Conservation (phyloP, 192 early-diverging fungal species). For the Phycomyces blakesleeanus region DNA sequence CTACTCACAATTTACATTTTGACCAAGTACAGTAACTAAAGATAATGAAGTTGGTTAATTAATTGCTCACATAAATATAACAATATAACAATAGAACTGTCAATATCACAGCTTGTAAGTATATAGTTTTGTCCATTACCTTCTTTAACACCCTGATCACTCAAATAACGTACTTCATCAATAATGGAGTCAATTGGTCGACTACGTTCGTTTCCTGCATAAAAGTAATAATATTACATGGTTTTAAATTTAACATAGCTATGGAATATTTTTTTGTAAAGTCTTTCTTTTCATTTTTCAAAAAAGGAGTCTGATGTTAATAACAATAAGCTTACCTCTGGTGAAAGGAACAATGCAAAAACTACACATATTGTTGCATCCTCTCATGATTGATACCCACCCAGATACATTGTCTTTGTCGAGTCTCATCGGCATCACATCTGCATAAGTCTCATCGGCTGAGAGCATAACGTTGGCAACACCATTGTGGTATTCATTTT, state of each 20-base stretch:
- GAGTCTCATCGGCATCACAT: slow-evolving; percentile 70
- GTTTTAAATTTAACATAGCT: no score
- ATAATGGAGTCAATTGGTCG: slow-evolving; percentile 68
- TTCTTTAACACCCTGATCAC: slow-evolving; percentile 61
- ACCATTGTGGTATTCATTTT: slow-evolving; percentile 53
- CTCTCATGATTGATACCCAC: slow-evolving; percentile 74
- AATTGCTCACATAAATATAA: neutral
- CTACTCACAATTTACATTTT: slow-evolving; percentile 68
- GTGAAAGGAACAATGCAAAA: slow-evolving; percentile 81
- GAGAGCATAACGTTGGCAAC: slow-evolving; percentile 80
- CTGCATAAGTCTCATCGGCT: slow-evolving; percentile 77
- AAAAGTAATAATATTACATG: no score
- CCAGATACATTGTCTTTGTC: slow-evolving; percentile 60
- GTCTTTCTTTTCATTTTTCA: neutral
- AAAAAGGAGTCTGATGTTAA: neutral
- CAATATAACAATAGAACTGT: neutral
- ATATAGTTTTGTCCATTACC: slow-evolving; percentile 9
- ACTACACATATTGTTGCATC: slow-evolving; percentile 82
- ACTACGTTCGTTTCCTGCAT: slow-evolving; percentile 63
- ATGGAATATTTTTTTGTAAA: no score
- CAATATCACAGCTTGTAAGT: no score
- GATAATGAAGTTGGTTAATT: neutral
- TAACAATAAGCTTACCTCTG: slow-evolving; percentile 38
- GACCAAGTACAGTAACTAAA: slow-evolving; percentile 65
- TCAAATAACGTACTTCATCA: slow-evolving; percentile 57